Base-by-base conservation (phyloP, 495 filamentous ascomycete genomes). In the Penicillium pulvis region DNA sequence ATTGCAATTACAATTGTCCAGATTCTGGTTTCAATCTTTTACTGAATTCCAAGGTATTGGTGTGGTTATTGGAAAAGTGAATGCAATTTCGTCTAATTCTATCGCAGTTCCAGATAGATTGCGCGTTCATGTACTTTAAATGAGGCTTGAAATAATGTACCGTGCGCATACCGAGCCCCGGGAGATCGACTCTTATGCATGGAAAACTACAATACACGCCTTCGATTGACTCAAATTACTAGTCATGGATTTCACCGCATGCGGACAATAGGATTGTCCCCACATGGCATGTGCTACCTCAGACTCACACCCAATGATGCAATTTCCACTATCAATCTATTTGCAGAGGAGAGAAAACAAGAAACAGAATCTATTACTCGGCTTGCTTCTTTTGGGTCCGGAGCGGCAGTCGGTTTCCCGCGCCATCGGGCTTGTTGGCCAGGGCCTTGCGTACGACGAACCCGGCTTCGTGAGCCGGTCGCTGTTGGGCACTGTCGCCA, bases 401-500 rank as follows among this genome's bases (percentile, higher is more conserved):
- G 36, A 58, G 56, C 11, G 72, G 72, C 51, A 65, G 53, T 33
- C 69, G 70, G 39, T 76, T 75, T 8, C 59, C 58, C 8, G 62
- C 57, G 20, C 53, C 59, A 17, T 68, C 67, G 14, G 57, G 26
- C 51, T 72, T 77, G 10, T 65, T 45, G 46, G 65, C 62, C 49
- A 75, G 59, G 0, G 67, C 71, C 41, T 76, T 66, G 36, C 70
- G 70, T 35, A 80, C 68, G 8, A 64, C 52, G 31, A 80, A 79
- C 16, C 70, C 75, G 44, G 73, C 68, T 56, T 82, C 78, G 4
- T 70, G 52, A 9, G 67, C 68, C 11, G 79, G 78, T n/a, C 81
- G 72, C 14, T 61, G 43, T 24, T 72, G 65, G 47, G 75, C 79
- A 56, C 81, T 83, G 10, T 75, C 70, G 19, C 82, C 82, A 55